phyloP scores from a whole-genome alignment of 2,329 filamentous ascomycete genomes.

The Emergomyces pasteurianus region DNA sequence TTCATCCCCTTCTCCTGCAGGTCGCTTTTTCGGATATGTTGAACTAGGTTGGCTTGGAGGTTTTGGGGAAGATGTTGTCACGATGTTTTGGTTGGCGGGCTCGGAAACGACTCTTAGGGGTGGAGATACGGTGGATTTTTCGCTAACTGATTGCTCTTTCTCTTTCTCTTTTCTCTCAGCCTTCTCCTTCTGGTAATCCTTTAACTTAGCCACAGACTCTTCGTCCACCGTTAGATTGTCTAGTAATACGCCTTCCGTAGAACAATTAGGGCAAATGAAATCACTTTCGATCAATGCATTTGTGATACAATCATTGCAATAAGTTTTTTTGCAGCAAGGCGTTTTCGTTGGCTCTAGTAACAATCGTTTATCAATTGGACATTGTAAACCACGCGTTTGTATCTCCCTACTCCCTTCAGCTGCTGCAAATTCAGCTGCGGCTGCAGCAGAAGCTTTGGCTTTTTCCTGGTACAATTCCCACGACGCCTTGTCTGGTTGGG shows the following conservation, averaged over 20 bases:
- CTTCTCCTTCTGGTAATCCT: conserved; percentile 54
- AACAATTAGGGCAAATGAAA: conserved; percentile 87
- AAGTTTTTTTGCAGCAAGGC: conserved; percentile 94
- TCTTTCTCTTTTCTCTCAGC: conserved; percentile 28
- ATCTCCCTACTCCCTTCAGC: conserved; percentile 73
- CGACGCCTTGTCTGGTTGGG: conserved; percentile 84
- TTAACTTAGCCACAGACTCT: conserved; percentile 65
- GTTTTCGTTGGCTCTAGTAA: conserved; percentile 99
- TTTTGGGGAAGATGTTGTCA: conserved; percentile 7
- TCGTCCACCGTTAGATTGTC: conserved; percentile 80
- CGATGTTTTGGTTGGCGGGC: conserved; percentile 9
- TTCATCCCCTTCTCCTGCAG: conserved; percentile 57
- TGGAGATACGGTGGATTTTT: conserved; percentile 2
- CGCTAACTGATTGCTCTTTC: conserved; percentile 19
- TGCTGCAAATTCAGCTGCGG: conserved; percentile 66
- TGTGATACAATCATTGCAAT: conserved; percentile 99
- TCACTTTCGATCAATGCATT: conserved; percentile 98
- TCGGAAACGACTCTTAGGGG: conserved; percentile 8
- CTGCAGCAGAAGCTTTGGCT: conserved; percentile 72
- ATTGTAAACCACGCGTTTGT: conserved; percentile 78
- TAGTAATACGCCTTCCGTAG: conserved; percentile 80
- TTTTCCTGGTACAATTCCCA: conserved; percentile 98
- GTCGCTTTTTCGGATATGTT: conserved; percentile 59
- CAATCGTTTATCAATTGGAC: conserved; percentile 92
- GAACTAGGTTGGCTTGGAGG: conserved; percentile 22